Conservation (phyloP, 805 yeast genomes). For the Hanseniaspora guilliermondii region DNA sequence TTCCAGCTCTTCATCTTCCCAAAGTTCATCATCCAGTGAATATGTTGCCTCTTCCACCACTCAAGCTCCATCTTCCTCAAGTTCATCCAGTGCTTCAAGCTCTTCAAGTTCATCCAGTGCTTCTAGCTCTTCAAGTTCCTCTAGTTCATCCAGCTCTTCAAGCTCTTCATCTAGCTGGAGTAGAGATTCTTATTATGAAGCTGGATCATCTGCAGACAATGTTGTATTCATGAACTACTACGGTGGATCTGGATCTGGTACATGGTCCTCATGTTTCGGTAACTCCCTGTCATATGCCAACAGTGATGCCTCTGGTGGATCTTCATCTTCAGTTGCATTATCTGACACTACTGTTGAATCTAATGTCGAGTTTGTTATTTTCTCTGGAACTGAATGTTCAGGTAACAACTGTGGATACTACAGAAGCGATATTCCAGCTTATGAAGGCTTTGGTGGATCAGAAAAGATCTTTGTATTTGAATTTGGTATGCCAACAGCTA, state of each 20-base stretch:
- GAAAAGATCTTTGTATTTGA: constrained; percentile 83
- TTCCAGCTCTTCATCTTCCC: constrained; percentile 15
- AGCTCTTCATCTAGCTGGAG: constrained; percentile 45
- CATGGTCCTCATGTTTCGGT: constrained; percentile 77
- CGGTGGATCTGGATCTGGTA: constrained; percentile 88
- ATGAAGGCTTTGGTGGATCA: constrained; percentile 83
- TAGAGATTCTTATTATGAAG: constrained; percentile 61
- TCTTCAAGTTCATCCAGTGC: constrained; percentile 15
- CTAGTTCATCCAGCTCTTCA: constrained; percentile 26
- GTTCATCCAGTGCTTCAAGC: constrained; percentile 20
- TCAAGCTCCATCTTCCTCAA: constrained; percentile 16
- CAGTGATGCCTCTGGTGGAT: constrained; percentile 62
- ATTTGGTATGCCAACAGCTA: constrained; percentile 74
- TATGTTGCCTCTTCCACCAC: constrained; percentile 2
- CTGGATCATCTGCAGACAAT: constrained; percentile 55
- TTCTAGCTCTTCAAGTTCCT: constrained; percentile 25
- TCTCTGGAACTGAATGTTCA: constrained; percentile 47
- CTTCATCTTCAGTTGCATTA: constrained; percentile 56
- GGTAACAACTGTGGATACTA: constrained; percentile 66
- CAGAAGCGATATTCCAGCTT: constrained; percentile 79
- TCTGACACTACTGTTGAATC: constrained; percentile 58
- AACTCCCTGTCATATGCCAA: constrained; percentile 80
- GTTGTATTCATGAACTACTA: constrained; percentile 71
- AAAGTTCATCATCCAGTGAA: not conserved
- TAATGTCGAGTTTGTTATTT: constrained; percentile 68